phyloP scores from a whole-genome alignment of 2,329 filamentous ascomycete species.

The Fusarium coffeatum region DNA sequence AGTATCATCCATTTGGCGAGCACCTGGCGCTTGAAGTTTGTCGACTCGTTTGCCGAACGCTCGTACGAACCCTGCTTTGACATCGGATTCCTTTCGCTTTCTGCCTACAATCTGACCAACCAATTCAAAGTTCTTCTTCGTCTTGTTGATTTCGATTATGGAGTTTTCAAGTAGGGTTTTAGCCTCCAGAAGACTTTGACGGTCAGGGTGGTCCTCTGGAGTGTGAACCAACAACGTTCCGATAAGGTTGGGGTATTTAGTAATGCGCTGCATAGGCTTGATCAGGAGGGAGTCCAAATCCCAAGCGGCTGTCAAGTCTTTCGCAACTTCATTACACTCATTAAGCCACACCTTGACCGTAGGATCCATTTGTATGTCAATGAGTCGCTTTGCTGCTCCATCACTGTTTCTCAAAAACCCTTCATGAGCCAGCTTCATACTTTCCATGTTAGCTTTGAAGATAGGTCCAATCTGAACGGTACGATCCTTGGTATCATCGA shows the following conservation, averaged over 20 bases:
- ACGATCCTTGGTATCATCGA: conserved; percentile 65
- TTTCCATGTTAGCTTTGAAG: conserved; percentile 67
- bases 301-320: conserved; percentile 94
- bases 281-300: conserved; percentile 95
- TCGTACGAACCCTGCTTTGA: conserved; percentile 84
- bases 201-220: conserved; percentile 84
- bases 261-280: conserved; percentile 93
- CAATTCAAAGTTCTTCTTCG: conserved; percentile 93
- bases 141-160: conserved; percentile 89
- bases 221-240: conserved; percentile 83
- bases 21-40: conserved; percentile 76
- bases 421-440: conserved; percentile 71
- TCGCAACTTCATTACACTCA: conserved; percentile 91
- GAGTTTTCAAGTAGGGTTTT: conserved; percentile 70
- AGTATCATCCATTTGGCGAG: conserved; percentile 77
- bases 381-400: conserved; percentile 69
- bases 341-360: conserved; percentile 86
- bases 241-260: conserved; percentile 92
- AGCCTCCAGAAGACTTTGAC: conserved; percentile 68
- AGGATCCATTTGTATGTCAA: conserved; percentile 71
- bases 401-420: conserved; percentile 73
- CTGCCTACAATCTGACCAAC: conserved; percentile 88
- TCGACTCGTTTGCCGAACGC: conserved; percentile 91
- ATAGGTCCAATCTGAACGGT: conserved; percentile 64
- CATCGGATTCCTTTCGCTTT: conserved; percentile 89